Evolutionary conservation across 2,329 filamentous ascomycete genomes (phyloP).

Genomic region (Albifimbria verrucaria): DNA sequence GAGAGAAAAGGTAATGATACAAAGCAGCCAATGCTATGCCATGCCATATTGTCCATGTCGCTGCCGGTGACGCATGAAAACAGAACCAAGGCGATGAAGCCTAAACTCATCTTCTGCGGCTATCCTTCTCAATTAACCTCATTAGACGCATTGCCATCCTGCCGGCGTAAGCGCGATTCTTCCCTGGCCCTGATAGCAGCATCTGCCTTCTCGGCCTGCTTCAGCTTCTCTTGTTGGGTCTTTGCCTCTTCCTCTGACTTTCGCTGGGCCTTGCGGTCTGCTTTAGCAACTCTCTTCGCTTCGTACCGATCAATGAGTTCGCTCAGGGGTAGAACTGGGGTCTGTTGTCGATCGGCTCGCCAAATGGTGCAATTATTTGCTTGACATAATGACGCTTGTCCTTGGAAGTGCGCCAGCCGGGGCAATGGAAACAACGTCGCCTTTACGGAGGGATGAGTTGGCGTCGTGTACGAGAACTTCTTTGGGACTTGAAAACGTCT

Average conservation of each 20-base stretch:
- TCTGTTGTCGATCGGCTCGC: conserved; percentile 59
- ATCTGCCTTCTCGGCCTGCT: conserved; percentile 18
- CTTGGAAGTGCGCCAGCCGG: conserved; percentile 64
- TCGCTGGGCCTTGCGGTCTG: conserved; percentile 44
- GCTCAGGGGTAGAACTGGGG: conserved; percentile 63
- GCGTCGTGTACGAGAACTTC: conserved; percentile 77
- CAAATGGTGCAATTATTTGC: conserved; percentile 68
- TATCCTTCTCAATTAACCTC: no score
- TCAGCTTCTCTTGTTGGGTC: conserved; percentile 22
- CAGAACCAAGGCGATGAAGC: no score
- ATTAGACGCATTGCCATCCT: no score
- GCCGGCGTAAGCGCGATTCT: background rate
- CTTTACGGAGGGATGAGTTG: conserved; percentile 65
- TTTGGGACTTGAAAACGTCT: conserved; percentile 55
- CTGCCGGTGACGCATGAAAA: no score
- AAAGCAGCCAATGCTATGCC: no score
- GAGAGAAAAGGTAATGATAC: no score
- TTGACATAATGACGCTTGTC: conserved; percentile 72
- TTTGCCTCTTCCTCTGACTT: conserved; percentile 20
- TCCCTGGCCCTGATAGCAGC: conserved; percentile 5
- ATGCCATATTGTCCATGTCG: no score
- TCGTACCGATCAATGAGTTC: conserved; percentile 57
- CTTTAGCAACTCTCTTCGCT: conserved; percentile 53
- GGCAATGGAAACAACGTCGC: conserved; percentile 71
- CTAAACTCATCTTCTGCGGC: no score